Evolutionary conservation across 148 eudicot species (phyloP).

Genomic region (Rhododendron ovatum): DNA sequence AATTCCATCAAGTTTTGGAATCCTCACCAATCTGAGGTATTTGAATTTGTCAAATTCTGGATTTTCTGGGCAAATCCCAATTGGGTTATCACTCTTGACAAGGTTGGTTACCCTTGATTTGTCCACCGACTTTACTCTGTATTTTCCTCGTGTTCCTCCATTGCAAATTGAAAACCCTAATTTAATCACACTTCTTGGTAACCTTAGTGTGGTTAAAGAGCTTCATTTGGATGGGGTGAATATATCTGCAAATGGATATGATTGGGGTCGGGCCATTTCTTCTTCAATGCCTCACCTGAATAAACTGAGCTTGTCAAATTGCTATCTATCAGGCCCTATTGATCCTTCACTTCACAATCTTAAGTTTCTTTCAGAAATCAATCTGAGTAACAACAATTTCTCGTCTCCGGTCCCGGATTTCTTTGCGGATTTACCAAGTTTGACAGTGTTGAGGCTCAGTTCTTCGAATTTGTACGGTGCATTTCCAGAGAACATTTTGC

Average conservation of each 20-base stretch:
- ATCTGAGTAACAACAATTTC: constrained; percentile 10
- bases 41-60: constrained; percentile 34
- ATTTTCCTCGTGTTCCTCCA: rapidly evolving
- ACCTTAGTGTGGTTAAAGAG: background rate
- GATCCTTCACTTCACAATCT: background rate
- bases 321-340: constrained; percentile 22
- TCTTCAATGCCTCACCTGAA: constrained; percentile 8
- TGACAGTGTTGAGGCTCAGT: constrained; percentile 1
- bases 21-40: constrained; percentile 20
- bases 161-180: background rate
- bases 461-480: background rate
- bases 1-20: constrained; percentile 19
- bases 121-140: constrained; percentile 4
- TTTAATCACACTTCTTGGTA: background rate
- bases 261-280: constrained; percentile 13
- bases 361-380: background rate
- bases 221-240: constrained; percentile 16
- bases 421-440: background rate
- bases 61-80: constrained; percentile 32
- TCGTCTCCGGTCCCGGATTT: constrained; percentile 5
- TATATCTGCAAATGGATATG: background rate
- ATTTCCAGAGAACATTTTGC: constrained; percentile 2
- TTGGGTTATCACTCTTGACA: constrained; percentile 16
- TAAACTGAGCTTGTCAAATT: constrained; percentile 13
- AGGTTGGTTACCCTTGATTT: constrained; percentile 24